Percentiles rank a stretch among this genome's conserved stretches.
Evolutionary conservation across 331 rosid species (phyloP).

Genomic region (Saraca asoca): DNA sequence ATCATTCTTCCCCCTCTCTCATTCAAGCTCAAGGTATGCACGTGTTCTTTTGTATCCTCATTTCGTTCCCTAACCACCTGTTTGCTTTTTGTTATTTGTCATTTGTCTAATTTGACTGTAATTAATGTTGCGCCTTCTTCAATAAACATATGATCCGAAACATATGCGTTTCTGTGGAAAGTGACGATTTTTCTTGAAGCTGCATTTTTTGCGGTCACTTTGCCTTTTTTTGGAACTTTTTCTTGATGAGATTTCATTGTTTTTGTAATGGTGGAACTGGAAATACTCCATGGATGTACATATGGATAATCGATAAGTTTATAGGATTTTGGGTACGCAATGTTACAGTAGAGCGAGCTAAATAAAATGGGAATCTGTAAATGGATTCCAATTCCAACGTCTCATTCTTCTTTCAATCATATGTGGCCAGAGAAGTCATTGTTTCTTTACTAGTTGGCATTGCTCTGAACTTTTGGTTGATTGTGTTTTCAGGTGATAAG

Average conservation of each 20-base stretch:
- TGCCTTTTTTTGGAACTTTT: constrained; percentile 2
- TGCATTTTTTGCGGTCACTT: constrained; percentile 14
- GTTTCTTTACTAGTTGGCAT: constrained; percentile 24
- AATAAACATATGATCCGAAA: constrained; percentile 15
- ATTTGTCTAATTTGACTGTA: background rate
- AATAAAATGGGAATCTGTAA: constrained; percentile 4
- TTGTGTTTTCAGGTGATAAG: constrained; percentile 70
- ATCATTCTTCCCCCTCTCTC: constrained; percentile 91
- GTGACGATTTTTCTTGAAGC: background rate
- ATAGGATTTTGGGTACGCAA: constrained; percentile 20
- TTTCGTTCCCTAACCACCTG: background rate
- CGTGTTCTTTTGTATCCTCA: background rate
- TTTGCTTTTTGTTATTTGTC: background rate
- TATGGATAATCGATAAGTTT: background rate
- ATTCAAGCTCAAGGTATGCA: constrained; percentile 69
- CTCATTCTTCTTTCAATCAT: constrained; percentile 11
- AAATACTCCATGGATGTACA: constrained; percentile 11
- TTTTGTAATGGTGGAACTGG: constrained; percentile 18
- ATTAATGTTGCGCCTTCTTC: constrained; percentile 4
- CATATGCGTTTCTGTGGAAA: constrained; percentile 23
- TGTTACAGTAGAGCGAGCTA: constrained; percentile 6
- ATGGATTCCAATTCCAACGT: constrained; percentile 13
- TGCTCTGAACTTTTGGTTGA: constrained; percentile 14
- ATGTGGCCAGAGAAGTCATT: constrained; percentile 19
- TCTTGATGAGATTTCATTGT: constrained; percentile 1